phyloP scores from a whole-genome alignment of 2,329 filamentous ascomycete genomes.

The Fusarium decemcellulare region DNA sequence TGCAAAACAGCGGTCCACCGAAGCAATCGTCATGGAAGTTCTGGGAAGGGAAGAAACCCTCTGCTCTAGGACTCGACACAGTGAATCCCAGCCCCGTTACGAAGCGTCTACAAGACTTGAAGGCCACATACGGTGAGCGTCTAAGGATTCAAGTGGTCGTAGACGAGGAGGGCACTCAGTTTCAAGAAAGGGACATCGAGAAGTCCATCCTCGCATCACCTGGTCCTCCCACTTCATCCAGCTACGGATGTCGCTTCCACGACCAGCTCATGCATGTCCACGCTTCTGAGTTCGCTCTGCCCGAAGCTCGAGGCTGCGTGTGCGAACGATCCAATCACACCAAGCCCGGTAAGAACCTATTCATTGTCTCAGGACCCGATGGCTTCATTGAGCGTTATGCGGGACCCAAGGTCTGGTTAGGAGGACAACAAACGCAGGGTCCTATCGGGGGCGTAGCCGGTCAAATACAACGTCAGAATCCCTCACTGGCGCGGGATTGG shows the following conservation, averaged over 20 bases:
- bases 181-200: slow-evolving; percentile 68
- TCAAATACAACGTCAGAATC: slow-evolving; percentile 66
- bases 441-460: slow-evolving; percentile 78
- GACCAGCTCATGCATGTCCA: slow-evolving; percentile 48
- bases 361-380: slow-evolving; percentile 92
- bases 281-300: slow-evolving; percentile 50
- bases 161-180: slow-evolving; percentile 81
- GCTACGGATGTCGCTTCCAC: slow-evolving; percentile 48
- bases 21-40: slow-evolving; percentile 45
- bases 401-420: slow-evolving; percentile 82
- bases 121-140: slow-evolving; percentile 67
- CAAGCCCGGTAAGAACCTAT: slow-evolving; percentile 68
- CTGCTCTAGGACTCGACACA: slow-evolving; percentile 39
- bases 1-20: slow-evolving; percentile 51
- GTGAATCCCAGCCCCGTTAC: slow-evolving; percentile 65
- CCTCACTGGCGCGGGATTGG: slow-evolving; percentile 59
- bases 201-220: slow-evolving; percentile 44
- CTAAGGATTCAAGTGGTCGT: slow-evolving; percentile 82
- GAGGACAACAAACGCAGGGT: slow-evolving; percentile 82
- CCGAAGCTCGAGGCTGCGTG: slow-evolving; percentile 43
- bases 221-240: slow-evolving; percentile 7
- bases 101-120: slow-evolving; percentile 74
- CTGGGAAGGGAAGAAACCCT: slow-evolving; percentile 34
- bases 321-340: slow-evolving; percentile 43
- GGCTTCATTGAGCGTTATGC: slow-evolving; percentile 89